phyloP scores from a whole-genome alignment of 495 filamentous ascomycete genomes.

The Acidiella bohemica region DNA sequence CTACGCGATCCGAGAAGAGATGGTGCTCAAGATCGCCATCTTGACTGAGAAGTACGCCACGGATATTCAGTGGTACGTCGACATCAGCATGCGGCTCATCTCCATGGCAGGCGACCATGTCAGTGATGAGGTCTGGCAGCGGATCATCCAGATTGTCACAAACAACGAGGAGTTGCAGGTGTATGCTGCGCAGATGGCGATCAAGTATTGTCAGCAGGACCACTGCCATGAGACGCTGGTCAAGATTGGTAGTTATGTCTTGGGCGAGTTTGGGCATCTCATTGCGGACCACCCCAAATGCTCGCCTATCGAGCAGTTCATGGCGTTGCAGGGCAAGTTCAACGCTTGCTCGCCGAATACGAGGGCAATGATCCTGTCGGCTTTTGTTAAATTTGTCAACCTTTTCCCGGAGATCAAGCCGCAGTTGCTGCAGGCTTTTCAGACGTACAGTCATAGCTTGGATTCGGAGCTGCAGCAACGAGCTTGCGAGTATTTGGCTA shows the following conservation, averaged over 20 bases:
- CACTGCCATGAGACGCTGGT: conserved; percentile 92
- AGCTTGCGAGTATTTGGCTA: conserved; percentile 85
- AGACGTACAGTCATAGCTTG: conserved; percentile 81
- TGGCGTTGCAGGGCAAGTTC: conserved; percentile 85
- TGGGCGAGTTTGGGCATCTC: conserved; percentile 94
- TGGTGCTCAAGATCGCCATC: conserved; percentile 98
- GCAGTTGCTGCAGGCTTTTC: conserved; percentile 80
- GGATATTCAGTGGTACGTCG: conserved; percentile 98
- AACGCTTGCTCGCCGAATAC: conserved; percentile 78
- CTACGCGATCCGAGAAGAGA: conserved; percentile 81
- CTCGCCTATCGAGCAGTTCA: conserved; percentile 94
- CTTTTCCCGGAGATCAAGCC: conserved; percentile 98
- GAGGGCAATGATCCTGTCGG: conserved; percentile 83
- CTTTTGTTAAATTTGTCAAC: conserved; percentile 95
- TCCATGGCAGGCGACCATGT: conserved; percentile 97
- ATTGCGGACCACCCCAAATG: conserved; percentile 89
- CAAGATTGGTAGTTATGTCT: conserved; percentile 90
- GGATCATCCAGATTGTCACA: conserved; percentile 97
- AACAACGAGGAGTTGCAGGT: conserved; percentile 98
- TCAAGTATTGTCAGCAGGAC: conserved; percentile 80
- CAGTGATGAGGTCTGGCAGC: conserved; percentile 98
- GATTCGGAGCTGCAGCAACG: conserved; percentile 94
- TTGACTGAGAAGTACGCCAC: conserved; percentile 97
- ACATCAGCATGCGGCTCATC: conserved; percentile 87
- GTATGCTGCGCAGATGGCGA: conserved; percentile 83